These are phyloP conservation scores for Nematodospora anomalae DNA, from an alignment of 1,139 yeast genomes.

Conservation along the genomic window DNA sequence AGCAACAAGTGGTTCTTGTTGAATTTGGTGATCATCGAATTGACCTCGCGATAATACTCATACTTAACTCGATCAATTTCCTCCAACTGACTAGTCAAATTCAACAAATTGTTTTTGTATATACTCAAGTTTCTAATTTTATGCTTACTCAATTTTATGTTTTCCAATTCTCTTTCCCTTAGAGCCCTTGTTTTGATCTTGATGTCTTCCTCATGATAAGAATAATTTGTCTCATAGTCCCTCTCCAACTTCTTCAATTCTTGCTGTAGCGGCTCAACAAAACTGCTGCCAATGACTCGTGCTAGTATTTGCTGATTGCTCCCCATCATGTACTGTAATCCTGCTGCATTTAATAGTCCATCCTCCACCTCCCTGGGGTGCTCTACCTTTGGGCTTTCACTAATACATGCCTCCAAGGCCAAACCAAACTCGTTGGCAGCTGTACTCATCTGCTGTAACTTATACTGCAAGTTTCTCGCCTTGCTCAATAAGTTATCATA, in stretches of 20 bases:
- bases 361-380: slow-evolving; percentile 65
- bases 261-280: slow-evolving; percentile 54
- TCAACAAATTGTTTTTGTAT: slow-evolving; percentile 65
- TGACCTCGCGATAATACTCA: slow-evolving; percentile 68
- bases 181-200: slow-evolving; percentile 50
- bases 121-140: slow-evolving; percentile 60
- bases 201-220: slow-evolving; percentile 53
- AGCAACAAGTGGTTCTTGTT: slow-evolving; percentile 51
- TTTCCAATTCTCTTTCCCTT: slow-evolving; percentile 56
- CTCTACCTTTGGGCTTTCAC: slow-evolving; percentile 61
- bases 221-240: slow-evolving; percentile 45
- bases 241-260: slow-evolving; percentile 43
- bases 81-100: slow-evolving; percentile 71
- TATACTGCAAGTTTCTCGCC: slow-evolving; percentile 51
- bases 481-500: slow-evolving; percentile 51
- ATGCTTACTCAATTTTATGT: slow-evolving; percentile 52
- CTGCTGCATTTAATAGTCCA: slow-evolving; percentile 72
- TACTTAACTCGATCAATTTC: slow-evolving; percentile 75
- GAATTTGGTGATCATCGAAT: slow-evolving; percentile 45
- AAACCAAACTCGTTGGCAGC: slow-evolving; percentile 76
- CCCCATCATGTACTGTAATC: slow-evolving; percentile 72
- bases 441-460: slow-evolving; percentile 50
- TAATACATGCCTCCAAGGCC: slow-evolving; percentile 56
- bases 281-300: slow-evolving; percentile 49
- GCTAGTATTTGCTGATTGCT: slow-evolving; percentile 77